Evolutionary conservation across 2,329 filamentous ascomycete genomes (phyloP), one percentile per base, ranked within the genome.

Genomic region (Colletotrichum liriopes): DNA sequence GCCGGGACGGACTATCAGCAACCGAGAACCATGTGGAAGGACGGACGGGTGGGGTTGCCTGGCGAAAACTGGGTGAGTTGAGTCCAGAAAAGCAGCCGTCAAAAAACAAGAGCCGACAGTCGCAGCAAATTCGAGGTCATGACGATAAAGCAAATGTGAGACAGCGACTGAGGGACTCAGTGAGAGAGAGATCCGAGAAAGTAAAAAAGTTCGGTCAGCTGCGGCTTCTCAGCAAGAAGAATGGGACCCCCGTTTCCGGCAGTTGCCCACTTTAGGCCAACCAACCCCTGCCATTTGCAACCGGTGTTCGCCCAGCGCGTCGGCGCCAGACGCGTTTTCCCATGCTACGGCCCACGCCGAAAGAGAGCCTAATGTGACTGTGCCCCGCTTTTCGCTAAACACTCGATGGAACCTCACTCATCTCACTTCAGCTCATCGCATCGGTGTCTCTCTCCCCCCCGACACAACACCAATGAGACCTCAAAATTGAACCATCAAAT

Each of bases 161-260:
- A 72, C 69, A 64, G 59, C 56, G 26, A 41, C 20, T 47, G 26
- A 35, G 45, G 63, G 65, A 29, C 51, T 58, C 35, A 51, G 41
- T 39, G 60, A 41, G 37, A 18, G 55, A 56, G 54, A 16, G 54
- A 26, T 39, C 16, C 37, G 9, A 32, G 23, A 54, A 72, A 47
- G 65, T 23, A 16, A 64, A 72, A 72, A 72, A 72, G 65, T 68
- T 72, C 69, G 51, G 65, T 56, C 63, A 55, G 58, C 62, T 26
- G 49, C 54, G 26, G 69, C 65, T 58, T 68, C 58, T 29, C 47
- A 47, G 29, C 29, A 32, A 32, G 29, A 32, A 32, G 29, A 32
- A 64, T 69, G 65, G 47, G 35, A 35, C 58, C 65, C 47, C 65
- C 55, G 65, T 71, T 62, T 67, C 68, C 65, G 65, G 65, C 45